These are phyloP conservation scores for Aspergillus novoparasiticus DNA, from an alignment of 2,329 filamentous ascomycete species.

Conservation along the genomic window DNA sequence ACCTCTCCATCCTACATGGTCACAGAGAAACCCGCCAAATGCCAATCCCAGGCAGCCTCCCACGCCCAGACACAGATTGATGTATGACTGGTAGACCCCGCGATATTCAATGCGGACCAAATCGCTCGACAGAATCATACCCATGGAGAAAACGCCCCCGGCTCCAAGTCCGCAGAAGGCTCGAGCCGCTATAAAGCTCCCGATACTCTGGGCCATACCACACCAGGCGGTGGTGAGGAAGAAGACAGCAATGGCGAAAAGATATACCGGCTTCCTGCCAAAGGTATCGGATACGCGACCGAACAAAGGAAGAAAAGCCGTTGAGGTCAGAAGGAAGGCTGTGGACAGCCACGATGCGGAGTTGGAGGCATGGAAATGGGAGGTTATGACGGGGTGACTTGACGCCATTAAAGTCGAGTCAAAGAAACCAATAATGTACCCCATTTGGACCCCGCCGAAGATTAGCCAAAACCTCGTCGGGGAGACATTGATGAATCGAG, in stretches of 20 bases:
- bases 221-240: constrained; percentile 70
- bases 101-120: constrained; percentile 71
- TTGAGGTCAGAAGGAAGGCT: constrained; percentile 74
- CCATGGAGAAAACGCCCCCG: constrained; percentile 71
- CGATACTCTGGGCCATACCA: constrained; percentile 67
- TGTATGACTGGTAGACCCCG: constrained; percentile 46
- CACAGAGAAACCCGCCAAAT: constrained; percentile 43
- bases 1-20: constrained; percentile 44
- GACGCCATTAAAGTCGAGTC: constrained; percentile 82
- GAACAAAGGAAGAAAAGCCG: constrained; percentile 73
- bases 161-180: constrained; percentile 73
- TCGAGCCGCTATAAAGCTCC: constrained; percentile 69
- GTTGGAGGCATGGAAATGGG: constrained; percentile 76
- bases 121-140: constrained; percentile 63
- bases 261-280: constrained; percentile 68
- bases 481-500: constrained; percentile 42
- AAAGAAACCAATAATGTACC: constrained; percentile 63
- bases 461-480: constrained; percentile 62
- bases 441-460: constrained; percentile 61
- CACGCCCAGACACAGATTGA: constrained; percentile 41
- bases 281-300: constrained; percentile 74
- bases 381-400: constrained; percentile 78
- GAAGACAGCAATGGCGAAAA: constrained; percentile 65
- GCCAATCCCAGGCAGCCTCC: constrained; percentile 43
- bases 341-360: constrained; percentile 82